Conservation (phyloP, 1,284 basidiomycete species). For the Leccinum fallax region DNA sequence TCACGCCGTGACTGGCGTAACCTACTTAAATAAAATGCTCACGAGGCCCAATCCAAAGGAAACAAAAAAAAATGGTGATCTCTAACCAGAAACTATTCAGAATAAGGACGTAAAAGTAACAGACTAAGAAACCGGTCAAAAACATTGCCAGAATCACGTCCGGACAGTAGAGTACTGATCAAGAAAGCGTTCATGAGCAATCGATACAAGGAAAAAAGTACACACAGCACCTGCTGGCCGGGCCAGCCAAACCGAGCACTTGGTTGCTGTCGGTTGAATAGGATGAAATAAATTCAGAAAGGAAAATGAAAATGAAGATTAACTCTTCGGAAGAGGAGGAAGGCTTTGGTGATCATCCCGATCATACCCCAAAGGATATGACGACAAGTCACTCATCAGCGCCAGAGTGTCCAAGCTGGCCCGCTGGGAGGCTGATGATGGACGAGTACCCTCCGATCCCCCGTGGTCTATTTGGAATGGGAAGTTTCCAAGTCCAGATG, state of each 20-base stretch:
- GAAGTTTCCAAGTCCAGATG: slow-evolving; percentile 75
- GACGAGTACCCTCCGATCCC: slow-evolving; percentile 25
- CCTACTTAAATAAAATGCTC: slow-evolving; percentile 8
- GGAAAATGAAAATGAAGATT: slow-evolving; percentile 8
- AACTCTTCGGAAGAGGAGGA: slow-evolving; percentile 35
- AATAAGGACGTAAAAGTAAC: slow-evolving; percentile 7
- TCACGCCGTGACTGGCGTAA: slow-evolving; percentile 31
- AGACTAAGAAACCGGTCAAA: slow-evolving; percentile 9
- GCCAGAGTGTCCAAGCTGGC: slow-evolving; percentile 82
- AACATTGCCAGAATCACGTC: slow-evolving; percentile 5
- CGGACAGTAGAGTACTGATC: slow-evolving; percentile 12
- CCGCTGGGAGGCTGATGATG: slow-evolving; percentile 44
- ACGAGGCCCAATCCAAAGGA: slow-evolving; percentile 16
- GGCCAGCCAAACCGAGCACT: slow-evolving; percentile 30
- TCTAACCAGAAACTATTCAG: slow-evolving; percentile 4
- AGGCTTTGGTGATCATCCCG: slow-evolving; percentile 44
- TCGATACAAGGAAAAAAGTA: slow-evolving; percentile 31
- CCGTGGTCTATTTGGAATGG: slow-evolving; percentile 80
- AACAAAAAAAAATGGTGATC: slow-evolving; percentile 1
- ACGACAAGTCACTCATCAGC: slow-evolving; percentile 75
- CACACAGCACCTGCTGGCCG: slow-evolving; percentile 27
- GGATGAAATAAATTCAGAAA: slow-evolving; percentile 5
- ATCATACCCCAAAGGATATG: slow-evolving; percentile 76
- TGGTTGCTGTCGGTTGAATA: slow-evolving; percentile 12
- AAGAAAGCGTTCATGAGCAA: slow-evolving; percentile 17